Conservation (phyloP, 2,329 filamentous ascomycete species). For the Trichophyton verrucosum region DNA sequence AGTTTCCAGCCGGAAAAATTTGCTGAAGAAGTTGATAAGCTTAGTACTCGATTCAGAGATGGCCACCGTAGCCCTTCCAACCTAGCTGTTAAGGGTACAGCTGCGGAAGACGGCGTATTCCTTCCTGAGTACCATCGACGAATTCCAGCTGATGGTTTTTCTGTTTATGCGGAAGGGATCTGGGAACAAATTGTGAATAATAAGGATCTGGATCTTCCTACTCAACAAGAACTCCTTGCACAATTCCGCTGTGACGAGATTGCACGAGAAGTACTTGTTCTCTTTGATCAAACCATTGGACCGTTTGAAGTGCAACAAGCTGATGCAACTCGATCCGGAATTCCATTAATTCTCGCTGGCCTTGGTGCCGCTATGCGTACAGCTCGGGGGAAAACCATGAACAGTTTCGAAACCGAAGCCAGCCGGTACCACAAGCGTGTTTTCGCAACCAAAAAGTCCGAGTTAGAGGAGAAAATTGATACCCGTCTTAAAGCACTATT, state of each 20-base stretch:
- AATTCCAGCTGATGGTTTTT: constrained; percentile 95
- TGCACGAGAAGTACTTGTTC: constrained; percentile 68
- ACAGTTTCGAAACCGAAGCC: constrained; percentile 79
- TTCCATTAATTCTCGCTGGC: constrained; percentile 57
- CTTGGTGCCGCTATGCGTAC: constrained; percentile 61
- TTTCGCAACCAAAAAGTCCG: constrained; percentile 69
- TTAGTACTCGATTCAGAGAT: constrained; percentile 69
- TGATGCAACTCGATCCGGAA: constrained; percentile 60
- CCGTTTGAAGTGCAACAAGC: constrained; percentile 81
- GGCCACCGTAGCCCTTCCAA: constrained; percentile 61
- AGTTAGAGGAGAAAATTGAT: constrained; percentile 79
- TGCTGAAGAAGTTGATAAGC: constrained; percentile 60
- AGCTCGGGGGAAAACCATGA: constrained; percentile 60
- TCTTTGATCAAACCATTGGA: constrained; percentile 67
- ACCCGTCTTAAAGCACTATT: constrained; percentile 78
- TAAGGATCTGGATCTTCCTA: constrained; percentile 92
- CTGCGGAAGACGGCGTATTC: constrained; percentile 69
- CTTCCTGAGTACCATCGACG: constrained; percentile 88
- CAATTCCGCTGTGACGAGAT: constrained; percentile 99
- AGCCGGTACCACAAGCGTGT: constrained; percentile 95
- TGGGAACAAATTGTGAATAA: constrained; percentile 99
- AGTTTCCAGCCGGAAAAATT: constrained; percentile 92
- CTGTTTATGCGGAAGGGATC: constrained; percentile 80
- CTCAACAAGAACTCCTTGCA: constrained; percentile 89
- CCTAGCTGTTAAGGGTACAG: constrained; percentile 50